Evolutionary conservation across 345 rosid genomes (phyloP), one percentile per base, ranked within the genome.

Genomic region (Nasturtium officinale): DNA sequence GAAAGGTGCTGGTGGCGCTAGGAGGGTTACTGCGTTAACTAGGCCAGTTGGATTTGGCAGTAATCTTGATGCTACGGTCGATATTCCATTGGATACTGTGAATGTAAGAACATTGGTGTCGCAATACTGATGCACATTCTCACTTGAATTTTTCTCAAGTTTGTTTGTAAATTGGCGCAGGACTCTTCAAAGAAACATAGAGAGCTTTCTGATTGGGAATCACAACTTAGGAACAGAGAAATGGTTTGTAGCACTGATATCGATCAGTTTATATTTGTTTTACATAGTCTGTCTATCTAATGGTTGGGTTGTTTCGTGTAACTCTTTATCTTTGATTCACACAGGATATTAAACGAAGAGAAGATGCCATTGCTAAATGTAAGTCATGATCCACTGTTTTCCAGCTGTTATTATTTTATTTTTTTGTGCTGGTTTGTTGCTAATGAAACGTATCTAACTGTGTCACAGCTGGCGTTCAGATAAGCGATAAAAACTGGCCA

Each of bases 181-280:
- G 94, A 85, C 76, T 64, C 86, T 54, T 87, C 82, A 81, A 84
- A 85, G 58, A 93, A 85, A 73, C 88, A 73, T 74, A 87, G 76
- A 79, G 96, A 91, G 69, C 90, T 94, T 32, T 83, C 87, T 59
- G 67, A 86, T 7, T 85, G 96, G 97, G 98, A 93, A 79, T 87
- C 92, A 10, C 85, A 93, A 74, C 88, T 93, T 75, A 91, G 79
- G 69, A 87, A 82, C 81, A 89, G 87, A 75, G 93, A 88, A 83
- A 79, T 68, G 87, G 90, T 89, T 28, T 56, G 42, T 77, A 21
- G 51, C 45, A n/a, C 6, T 43, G 13, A 28, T 28, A 33, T 18
- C 28, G 0, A 47, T 65, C 42, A 12, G 29, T 47, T 47, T 18
- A 48, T 29, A 4, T 40, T n/a, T n/a, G n/a, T n/a, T n/a, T n/a